phyloP scores from a whole-genome alignment of 495 filamentous ascomycete species.

The Penicillium angulare region DNA sequence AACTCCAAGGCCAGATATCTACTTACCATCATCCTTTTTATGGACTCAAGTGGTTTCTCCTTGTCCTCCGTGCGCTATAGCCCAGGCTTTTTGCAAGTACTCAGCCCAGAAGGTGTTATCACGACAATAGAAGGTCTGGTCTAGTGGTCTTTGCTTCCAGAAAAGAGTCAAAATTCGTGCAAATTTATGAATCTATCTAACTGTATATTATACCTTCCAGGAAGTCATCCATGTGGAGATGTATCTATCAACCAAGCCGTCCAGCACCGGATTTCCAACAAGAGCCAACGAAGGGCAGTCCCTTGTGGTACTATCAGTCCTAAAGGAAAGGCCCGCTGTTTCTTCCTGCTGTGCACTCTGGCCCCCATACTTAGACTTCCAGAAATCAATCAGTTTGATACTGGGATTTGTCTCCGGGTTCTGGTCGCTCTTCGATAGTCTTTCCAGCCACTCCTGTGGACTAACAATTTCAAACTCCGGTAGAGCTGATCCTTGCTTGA shows the following conservation, averaged over 20 bases:
- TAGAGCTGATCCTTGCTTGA: conserved; percentile 36
- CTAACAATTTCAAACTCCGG: conserved; percentile 44
- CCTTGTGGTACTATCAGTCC: conserved; percentile 16
- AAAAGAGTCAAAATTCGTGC: too few species aligned
- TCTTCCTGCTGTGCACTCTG: neutral
- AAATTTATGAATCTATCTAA: too few species aligned
- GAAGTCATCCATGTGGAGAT: conserved; percentile 26
- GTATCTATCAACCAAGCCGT: conserved; percentile 23
- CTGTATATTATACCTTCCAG: neutral
- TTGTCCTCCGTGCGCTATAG: too few species aligned
- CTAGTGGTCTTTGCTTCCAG: too few species aligned
- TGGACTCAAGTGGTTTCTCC: conserved; percentile 9
- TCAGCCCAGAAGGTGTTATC: too few species aligned
- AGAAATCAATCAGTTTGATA: conserved; percentile 60
- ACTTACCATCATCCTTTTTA: neutral
- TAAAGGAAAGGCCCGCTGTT: conserved; percentile 13
- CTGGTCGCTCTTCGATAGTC: conserved; percentile 39
- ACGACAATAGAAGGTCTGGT: too few species aligned
- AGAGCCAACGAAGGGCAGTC: conserved; percentile 18
- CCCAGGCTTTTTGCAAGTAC: too few species aligned
- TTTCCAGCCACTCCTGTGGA: conserved; percentile 49
- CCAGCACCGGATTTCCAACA: conserved; percentile 17
- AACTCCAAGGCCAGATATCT: neutral
- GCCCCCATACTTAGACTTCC: conserved; percentile 27
- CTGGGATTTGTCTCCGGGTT: conserved; percentile 56